phyloP scores from a whole-genome alignment of 306 rosid genomes.

The Herpetospermum pedunculosum region DNA sequence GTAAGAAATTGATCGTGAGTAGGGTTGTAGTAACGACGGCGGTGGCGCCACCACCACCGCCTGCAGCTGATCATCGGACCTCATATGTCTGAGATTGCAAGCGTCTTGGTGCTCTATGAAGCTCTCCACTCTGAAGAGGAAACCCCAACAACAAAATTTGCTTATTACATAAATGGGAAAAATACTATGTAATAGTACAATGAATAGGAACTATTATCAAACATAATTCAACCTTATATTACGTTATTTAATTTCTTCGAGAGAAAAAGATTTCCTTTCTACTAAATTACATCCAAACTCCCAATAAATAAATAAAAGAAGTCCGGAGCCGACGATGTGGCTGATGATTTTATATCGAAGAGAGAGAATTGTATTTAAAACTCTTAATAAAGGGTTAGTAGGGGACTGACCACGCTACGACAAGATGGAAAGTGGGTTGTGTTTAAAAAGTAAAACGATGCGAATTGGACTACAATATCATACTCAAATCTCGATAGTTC shows the following conservation, averaged over 20 bases:
- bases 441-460: background rate
- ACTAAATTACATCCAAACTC: too few relatives aligned
- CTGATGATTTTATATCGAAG: background rate
- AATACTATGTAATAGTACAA: constrained; percentile 3
- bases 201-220: background rate
- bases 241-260: background rate
- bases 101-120: constrained; percentile 96
- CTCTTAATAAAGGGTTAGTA: too few relatives aligned
- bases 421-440: background rate
- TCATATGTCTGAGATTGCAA: constrained; percentile 40
- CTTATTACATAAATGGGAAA: background rate
- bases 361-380: too few relatives aligned
- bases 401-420: background rate
- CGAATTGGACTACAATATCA: background rate
- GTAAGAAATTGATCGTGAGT: constrained; percentile 72
- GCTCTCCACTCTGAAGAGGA: constrained; percentile 67
- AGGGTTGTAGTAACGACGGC: constrained; percentile 39
- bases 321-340: background rate
- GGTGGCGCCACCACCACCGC: constrained; percentile 4
- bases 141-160: background rate
- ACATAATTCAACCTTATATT: background rate
- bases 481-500: too few relatives aligned
- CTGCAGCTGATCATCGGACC: constrained; percentile 33
- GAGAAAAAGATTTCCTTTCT: background rate
- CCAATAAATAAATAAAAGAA: too few relatives aligned